These are phyloP conservation scores for Leishmania martiniquensis DNA, from an alignment of 208 protist species.

Conservation along the genomic window DNA sequence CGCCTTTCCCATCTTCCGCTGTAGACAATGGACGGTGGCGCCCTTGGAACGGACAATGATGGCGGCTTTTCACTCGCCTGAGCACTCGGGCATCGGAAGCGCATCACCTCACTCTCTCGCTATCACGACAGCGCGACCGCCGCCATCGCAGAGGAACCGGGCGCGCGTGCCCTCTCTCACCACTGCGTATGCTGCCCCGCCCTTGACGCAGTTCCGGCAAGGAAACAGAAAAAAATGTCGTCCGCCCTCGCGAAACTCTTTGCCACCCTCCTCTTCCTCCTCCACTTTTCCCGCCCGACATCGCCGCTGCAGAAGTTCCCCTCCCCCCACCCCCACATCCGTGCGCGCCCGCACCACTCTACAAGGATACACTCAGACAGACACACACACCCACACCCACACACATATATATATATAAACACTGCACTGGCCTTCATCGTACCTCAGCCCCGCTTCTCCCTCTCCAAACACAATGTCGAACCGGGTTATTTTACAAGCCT, in stretches of 20 bases:
- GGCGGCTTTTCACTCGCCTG: neutral
- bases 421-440: neutral
- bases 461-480: constrained; percentile 59
- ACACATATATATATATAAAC: constrained; percentile 10
- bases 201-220: no score
- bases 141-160: neutral
- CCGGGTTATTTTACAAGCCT: constrained; percentile 95
- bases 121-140: neutral
- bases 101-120: neutral
- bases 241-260: neutral
- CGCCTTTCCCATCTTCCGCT: no score
- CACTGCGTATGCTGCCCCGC: neutral
- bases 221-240: no score
- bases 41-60: neutral
- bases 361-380: no score
- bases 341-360: neutral
- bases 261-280: neutral
- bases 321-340: neutral
- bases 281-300: neutral
- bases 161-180: neutral
- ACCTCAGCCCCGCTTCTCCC: neutral
- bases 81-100: neutral
- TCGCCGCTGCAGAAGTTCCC: neutral
- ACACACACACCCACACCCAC: no score
- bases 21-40: no score